These are phyloP conservation scores for Arabidopsis lyrata DNA, from an alignment of 441 rosid genomes.

Conservation along the genomic window DNA sequence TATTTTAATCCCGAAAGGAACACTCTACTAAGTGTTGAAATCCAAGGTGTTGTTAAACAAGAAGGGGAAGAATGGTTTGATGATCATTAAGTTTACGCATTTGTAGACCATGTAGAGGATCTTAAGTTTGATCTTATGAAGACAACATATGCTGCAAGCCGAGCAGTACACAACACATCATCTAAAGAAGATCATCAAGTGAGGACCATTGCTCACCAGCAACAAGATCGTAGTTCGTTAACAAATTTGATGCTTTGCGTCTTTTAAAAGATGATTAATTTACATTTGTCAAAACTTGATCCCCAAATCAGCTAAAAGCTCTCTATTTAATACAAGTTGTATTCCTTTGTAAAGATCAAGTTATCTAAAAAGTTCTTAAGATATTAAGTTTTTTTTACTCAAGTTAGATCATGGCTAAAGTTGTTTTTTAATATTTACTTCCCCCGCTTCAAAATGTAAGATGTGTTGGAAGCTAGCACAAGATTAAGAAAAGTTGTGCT, in stretches of 20 bases:
- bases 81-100: background rate
- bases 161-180: background rate
- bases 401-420: no score
- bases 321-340: no score
- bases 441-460: no score
- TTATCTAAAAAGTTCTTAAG: no score
- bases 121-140: background rate
- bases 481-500: no score
- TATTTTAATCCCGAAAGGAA: background rate
- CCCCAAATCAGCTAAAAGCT: background rate
- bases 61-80: background rate
- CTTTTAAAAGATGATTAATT: background rate
- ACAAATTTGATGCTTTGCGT: background rate
- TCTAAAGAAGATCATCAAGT: background rate
- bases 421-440: no score
- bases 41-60: background rate
- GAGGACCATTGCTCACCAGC: background rate
- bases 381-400: no score
- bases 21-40: background rate
- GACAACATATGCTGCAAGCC: background rate
- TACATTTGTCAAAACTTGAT: background rate
- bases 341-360: no score
- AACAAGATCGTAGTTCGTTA: background rate
- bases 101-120: constrained; percentile 1
- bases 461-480: no score